Evolutionary conservation across 2,329 filamentous ascomycete species (phyloP), one percentile per base, ranked within the genome.

Genomic region (Epicoccum sorghinum): DNA sequence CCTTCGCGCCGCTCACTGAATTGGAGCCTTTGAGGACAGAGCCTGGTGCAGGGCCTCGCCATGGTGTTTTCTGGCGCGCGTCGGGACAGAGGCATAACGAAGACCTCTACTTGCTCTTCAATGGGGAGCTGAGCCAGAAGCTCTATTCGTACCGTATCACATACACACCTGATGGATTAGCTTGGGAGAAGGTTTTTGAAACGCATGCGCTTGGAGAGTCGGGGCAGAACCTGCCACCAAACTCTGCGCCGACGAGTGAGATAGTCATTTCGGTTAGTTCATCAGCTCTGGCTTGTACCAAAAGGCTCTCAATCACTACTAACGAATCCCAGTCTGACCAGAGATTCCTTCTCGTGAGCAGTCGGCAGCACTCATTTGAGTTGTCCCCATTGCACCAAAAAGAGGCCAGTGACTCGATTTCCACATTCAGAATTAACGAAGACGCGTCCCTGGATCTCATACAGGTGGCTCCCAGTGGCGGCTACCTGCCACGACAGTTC

Each of bases 401-500:
- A 27, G 37, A 44, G 38, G 49, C 59, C 1, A 77, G 74, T 0
- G 87, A 90, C 69, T 82, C 87, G 0, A 74, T 92, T 41, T 81
- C 88, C 56, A 83, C 78, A 55, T 62, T 62, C 40, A 40, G 33
- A 0, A 47, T 60, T 14, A 43, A 52, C 1, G 23, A 54, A 14
- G 82, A 80, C 13, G 88, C 86, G 3, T 75, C 71, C 0, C 78
- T 90, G 30, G 73, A 65, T 0, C 79, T 83, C 44, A 67, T 83
- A 2, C 82, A 88, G 64, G 77, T 84, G 25, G 80, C 80, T 13
- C 79, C 87, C 0, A 82, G 86, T 1, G 86, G 86, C 42, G 89
- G 89, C 3, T 72, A 77, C 13, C 81, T 79, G 47, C 89, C 89
- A 0, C 80, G 89, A 22, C 86, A 89, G 23, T 88, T 90, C 69